Evolutionary conservation across 2,329 filamentous ascomycete genomes (phyloP).

Genomic region (Triangularia verruculosa): DNA sequence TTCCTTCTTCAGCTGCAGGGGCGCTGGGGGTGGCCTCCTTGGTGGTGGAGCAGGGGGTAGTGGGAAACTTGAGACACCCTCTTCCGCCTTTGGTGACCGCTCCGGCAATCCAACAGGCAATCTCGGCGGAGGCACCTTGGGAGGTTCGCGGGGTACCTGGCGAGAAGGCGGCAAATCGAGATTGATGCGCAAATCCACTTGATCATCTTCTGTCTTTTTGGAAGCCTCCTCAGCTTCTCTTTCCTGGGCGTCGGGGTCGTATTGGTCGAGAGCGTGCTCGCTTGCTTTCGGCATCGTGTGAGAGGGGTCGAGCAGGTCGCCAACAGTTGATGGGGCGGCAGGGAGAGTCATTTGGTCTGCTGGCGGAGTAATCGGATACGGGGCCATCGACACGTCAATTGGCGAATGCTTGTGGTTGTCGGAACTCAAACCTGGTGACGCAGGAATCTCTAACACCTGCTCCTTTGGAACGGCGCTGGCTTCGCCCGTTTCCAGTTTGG

Average conservation of each 20-base stretch:
- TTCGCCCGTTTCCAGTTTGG: constrained; percentile 20
- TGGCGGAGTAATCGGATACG: constrained; percentile 64
- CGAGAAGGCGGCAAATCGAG: constrained; percentile 54
- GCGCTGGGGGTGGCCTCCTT: constrained; percentile 81
- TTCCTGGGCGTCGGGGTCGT: constrained; percentile 50
- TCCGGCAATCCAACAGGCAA: constrained; percentile 43
- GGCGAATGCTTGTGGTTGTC: constrained; percentile 55
- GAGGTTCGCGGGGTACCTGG: constrained; percentile 51
- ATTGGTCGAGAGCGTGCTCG: constrained; percentile 57
- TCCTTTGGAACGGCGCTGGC: constrained; percentile 31
- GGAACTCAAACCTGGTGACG: constrained; percentile 50
- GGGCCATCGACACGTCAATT: constrained; percentile 57
- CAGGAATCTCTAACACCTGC: constrained; percentile 37
- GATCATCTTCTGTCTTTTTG: constrained; percentile 45
- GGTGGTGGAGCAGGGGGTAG: constrained; percentile 56
- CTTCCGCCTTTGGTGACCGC: constrained; percentile 44
- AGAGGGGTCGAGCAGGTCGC: constrained; percentile 53
- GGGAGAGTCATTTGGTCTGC: constrained; percentile 43
- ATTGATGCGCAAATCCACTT: constrained; percentile 50
- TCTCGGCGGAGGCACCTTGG: constrained; percentile 51
- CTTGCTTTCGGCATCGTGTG: constrained; percentile 60
- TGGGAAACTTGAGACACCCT: constrained; percentile 50
- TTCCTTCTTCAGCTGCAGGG: constrained; percentile 64
- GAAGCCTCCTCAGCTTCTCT: constrained; percentile 44
- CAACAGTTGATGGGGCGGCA: constrained; percentile 43